phyloP scores from a whole-genome alignment of 106 monocot genomes.

The Dendrobium nobile region DNA sequence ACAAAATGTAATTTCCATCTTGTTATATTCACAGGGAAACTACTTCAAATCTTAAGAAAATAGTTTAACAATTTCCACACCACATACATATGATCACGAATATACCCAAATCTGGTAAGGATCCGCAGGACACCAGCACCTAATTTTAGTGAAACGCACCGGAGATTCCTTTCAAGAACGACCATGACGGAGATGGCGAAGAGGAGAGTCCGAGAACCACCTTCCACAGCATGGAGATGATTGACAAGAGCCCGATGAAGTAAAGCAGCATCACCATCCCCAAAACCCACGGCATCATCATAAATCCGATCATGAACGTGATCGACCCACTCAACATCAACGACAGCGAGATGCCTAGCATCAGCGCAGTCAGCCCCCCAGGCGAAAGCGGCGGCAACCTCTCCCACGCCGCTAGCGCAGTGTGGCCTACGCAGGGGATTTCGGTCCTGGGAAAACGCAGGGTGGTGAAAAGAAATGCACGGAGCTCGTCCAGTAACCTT shows the following conservation, averaged over 20 bases:
- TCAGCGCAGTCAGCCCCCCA: not conserved
- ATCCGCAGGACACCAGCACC: not conserved
- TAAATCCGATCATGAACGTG: not conserved
- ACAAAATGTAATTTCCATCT: not conserved
- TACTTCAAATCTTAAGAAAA: not conserved
- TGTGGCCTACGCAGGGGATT: not conserved
- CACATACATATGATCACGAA: not conserved
- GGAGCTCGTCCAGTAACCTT: not conserved
- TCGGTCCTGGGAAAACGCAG: not conserved
- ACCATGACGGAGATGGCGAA: not conserved
- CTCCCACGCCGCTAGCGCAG: not conserved
- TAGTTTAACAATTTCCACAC: not conserved
- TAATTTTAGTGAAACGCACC: constrained; percentile 2
- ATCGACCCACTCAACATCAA: not conserved
- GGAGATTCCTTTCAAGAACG: not conserved
- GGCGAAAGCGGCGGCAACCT: not conserved
- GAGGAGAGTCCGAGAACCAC: not conserved
- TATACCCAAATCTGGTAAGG: not conserved
- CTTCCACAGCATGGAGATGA: not conserved
- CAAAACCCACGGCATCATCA: constrained; percentile 6
- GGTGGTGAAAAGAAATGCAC: not conserved
- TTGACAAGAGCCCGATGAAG: not conserved
- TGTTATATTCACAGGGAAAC: not conserved
- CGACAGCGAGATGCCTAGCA: not conserved
- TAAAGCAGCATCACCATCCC: not conserved